Evolutionary conservation across 331 rosid genomes (phyloP).

Genomic region (Quercus tomentella): DNA sequence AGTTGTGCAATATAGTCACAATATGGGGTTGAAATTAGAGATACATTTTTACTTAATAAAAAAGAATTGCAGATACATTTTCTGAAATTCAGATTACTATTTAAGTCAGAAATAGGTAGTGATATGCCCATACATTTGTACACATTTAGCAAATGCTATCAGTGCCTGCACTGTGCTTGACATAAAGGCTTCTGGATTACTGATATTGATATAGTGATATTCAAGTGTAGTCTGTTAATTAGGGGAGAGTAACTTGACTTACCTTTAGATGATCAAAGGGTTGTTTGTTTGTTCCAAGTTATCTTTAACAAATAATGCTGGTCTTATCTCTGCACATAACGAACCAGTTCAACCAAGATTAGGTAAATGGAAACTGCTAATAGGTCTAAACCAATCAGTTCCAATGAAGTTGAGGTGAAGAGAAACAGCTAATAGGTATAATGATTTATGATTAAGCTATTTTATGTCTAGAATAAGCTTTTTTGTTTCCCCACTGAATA

Average conservation of each 20-base stretch:
- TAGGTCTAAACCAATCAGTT: neutral
- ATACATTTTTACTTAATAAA: neutral
- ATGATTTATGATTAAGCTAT: neutral
- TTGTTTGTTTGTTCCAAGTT: neutral
- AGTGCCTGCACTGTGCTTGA: too few species aligned
- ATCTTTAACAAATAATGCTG: neutral
- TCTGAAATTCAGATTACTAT: too few species aligned
- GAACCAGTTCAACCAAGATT: neutral
- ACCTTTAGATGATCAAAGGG: neutral
- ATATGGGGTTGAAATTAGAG: neutral
- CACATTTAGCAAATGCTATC: too few species aligned
- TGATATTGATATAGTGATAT: neutral
- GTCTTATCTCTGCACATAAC: neutral
- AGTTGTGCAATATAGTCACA: neutral
- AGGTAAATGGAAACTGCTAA: neutral
- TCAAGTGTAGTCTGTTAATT: too few species aligned
- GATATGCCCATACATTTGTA: neutral
- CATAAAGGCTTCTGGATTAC: neutral
- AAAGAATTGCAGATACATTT: too few species aligned
- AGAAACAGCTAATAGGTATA: neutral
- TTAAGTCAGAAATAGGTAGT: neutral
- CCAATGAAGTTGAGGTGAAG: neutral
- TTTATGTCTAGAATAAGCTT: neutral
- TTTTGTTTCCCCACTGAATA: neutral
- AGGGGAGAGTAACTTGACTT: neutral